Conservation (phyloP, 2,329 filamentous ascomycete species). For the Beauveria pseudobassiana region DNA sequence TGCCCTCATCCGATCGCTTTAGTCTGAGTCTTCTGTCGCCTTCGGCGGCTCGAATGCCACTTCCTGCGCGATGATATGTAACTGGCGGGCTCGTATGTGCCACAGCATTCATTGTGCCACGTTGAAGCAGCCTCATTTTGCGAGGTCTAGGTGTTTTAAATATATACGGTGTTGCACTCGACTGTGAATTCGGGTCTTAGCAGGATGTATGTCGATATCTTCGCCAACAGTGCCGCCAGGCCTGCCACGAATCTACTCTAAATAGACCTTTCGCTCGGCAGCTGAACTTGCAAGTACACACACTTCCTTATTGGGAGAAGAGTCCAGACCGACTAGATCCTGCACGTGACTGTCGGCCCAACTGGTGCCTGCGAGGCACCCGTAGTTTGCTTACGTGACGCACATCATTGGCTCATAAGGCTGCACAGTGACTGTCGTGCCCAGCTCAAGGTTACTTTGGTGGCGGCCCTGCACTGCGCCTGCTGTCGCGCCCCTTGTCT, state of each 20-base stretch:
- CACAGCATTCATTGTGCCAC: background rate
- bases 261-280: background rate
- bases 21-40: background rate
- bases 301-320: conserved; percentile 1
- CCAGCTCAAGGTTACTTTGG: background rate
- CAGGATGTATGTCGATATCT: background rate
- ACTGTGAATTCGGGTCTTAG: background rate
- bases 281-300: background rate
- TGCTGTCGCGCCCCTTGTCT: background rate
- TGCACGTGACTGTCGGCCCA: background rate
- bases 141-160: background rate
- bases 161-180: background rate
- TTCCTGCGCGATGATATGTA: background rate
- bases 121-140: background rate
- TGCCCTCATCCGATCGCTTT: background rate
- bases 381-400: conserved; percentile 3
- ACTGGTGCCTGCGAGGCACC: background rate
- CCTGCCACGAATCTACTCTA: no score
- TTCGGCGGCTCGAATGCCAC: background rate
- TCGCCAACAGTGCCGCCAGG: no score
- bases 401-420: background rate
- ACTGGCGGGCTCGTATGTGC: background rate
- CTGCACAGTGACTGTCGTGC: background rate
- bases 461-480: background rate
- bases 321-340: background rate